Evolutionary conservation across 179 eudicot genomes (phyloP).

Genomic region (Actinidia arguta): DNA sequence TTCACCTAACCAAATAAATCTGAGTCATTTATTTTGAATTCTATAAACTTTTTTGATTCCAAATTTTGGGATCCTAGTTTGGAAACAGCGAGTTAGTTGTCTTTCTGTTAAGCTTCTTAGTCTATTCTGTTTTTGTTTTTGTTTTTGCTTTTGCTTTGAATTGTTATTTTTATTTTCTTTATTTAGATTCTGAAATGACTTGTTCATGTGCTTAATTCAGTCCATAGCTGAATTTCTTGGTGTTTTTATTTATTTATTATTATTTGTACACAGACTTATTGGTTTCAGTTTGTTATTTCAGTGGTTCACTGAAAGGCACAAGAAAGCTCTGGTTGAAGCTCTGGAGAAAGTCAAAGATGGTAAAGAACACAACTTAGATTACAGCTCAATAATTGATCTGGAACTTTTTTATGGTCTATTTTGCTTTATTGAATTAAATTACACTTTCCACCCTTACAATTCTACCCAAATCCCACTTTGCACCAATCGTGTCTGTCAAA

Average conservation of each 20-base stretch:
- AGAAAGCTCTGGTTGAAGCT: constrained; percentile 24
- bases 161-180: too few relatives aligned
- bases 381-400: too few relatives aligned
- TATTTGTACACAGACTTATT: not conserved
- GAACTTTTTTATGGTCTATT: too few relatives aligned
- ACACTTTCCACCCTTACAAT: too few relatives aligned
- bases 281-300: constrained; percentile 4
- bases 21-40: too few relatives aligned
- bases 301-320: constrained; percentile 12
- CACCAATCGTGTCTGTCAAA: too few relatives aligned
- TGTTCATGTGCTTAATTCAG: not conserved
- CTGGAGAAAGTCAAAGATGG: constrained; percentile 45
- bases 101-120: not conserved
- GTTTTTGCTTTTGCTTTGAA: too few relatives aligned
- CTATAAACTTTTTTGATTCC: too few relatives aligned
- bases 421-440: too few relatives aligned
- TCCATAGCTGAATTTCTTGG: not conserved
- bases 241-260: not conserved
- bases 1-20: too few relatives aligned
- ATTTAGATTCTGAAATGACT: too few relatives aligned
- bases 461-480: too few relatives aligned
- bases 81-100: not conserved
- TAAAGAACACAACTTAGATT: constrained; percentile 19
- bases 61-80: not conserved
- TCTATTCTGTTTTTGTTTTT: not conserved